Conservation (phyloP, 352 stramenopile genomes). For the Phytophthora macrochlamydospora region DNA sequence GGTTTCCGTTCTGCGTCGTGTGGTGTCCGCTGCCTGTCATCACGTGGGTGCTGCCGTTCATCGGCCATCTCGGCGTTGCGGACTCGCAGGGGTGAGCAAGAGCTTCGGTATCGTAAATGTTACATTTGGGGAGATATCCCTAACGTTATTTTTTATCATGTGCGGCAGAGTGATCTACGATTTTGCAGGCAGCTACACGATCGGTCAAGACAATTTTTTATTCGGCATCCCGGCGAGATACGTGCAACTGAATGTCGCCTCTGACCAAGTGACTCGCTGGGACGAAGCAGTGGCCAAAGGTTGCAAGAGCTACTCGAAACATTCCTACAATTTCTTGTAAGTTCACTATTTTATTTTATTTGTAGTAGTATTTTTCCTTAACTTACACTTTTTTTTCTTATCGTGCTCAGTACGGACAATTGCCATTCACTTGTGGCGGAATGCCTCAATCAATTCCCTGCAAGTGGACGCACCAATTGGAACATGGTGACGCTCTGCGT, state of each 20-base stretch:
- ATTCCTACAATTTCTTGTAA: constrained; percentile 95
- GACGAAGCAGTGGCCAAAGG: constrained; percentile 88
- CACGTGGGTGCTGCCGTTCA: constrained; percentile 94
- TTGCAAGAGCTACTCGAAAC: constrained; percentile 85
- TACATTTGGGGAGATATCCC: neutral
- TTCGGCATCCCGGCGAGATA: constrained; percentile 89
- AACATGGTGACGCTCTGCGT: constrained; percentile 81
- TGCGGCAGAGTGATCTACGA: constrained; percentile 87
- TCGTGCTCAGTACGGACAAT: constrained; percentile 87
- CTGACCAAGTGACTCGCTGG: constrained; percentile 71
- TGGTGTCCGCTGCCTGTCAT: constrained; percentile 89
- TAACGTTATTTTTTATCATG: constrained; percentile 10
- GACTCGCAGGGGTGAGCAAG: constrained; percentile 68
- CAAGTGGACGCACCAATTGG: constrained; percentile 49
- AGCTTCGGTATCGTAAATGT: neutral
- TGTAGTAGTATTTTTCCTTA: too few relatives aligned
- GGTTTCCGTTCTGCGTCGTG: constrained; percentile 91
- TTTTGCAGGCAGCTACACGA: constrained; percentile 94
- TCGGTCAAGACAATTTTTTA: constrained; percentile 57
- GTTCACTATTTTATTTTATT: constrained; percentile 35
- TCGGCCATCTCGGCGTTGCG: constrained; percentile 94
- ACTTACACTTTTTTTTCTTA: neutral
- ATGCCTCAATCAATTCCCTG: constrained; percentile 59
- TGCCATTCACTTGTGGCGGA: constrained; percentile 95
- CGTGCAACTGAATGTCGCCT: constrained; percentile 64